Evolutionary conservation across 2,329 filamentous ascomycete species (phyloP), one percentile per base, ranked within the genome.

Genomic region (Chaetothyriales sp.): DNA sequence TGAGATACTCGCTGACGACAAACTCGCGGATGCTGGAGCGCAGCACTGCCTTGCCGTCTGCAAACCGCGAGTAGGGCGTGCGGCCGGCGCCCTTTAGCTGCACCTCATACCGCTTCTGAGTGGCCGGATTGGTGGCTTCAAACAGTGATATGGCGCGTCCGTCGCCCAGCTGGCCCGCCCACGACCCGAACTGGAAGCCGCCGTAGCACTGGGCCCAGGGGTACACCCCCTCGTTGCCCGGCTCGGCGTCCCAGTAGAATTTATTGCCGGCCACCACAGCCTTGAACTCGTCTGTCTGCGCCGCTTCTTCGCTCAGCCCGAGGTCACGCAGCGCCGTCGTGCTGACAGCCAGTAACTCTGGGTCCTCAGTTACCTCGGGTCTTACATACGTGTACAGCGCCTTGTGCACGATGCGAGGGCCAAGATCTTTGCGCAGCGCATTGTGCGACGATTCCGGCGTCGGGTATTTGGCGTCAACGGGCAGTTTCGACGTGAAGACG

Each of bases 201-300:
- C 92, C 92, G 66, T 98, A 98, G 70, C 92, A 97, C 70, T 98
- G 92, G 29, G 92, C 89, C 92, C 92, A 98, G 0, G 92, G 90
- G 66, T 98, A 98, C 44, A 92, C 81, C n/a, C 85, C 84, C 18
- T 85, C 84, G 53, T 80, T 71, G 33, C 13, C 33, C 33, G 5
- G 33, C 53, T 81, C 76, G 53, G 84, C 78, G 57, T 88, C 78
- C 48, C 89, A 90, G 51, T 85, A 79, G 13, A 95, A 77, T 63
- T 81, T 82, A 65, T 92, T 94, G 2, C 92, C 92, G 0, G 86
- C 81, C 5, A 94, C 85, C 0, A 88, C 75, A 54, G 85, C 75
- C 56, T 78, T 77, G 66, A 97, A 95, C 9, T 86, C 82, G 0
- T 85, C 76, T 0, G 79, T 85, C 47, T 78, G 68, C 46, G 83